These are phyloP conservation scores for Batrachochytrium dendrobatidis DNA, from an alignment of 371 early-diverging fungal species.

Conservation along the genomic window DNA sequence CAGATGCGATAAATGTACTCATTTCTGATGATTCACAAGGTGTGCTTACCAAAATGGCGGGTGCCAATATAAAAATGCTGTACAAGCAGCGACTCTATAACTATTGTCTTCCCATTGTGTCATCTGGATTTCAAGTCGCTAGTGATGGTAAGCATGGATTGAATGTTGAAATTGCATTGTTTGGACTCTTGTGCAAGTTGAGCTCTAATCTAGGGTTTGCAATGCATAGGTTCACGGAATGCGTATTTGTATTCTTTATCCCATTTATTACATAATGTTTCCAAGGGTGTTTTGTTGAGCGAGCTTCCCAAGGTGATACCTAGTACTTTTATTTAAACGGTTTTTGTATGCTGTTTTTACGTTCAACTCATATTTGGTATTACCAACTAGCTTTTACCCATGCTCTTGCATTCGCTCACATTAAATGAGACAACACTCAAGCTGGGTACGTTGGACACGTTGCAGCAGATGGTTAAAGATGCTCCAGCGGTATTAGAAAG, in stretches of 20 bases:
- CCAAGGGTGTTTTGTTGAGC: slow-evolving; percentile 69
- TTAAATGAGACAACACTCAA: slow-evolving; percentile 51
- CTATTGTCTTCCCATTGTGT: slow-evolving; percentile 52
- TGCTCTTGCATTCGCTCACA: slow-evolving; percentile 39
- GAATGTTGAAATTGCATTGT: too few relatives aligned
- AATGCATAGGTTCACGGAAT: too few relatives aligned
- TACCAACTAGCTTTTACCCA: slow-evolving; percentile 54
- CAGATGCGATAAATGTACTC: slow-evolving; percentile 60
- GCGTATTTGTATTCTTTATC: slow-evolving; percentile 74
- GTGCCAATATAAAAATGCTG: slow-evolving; percentile 48
- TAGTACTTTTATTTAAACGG: slow-evolving; percentile 16
- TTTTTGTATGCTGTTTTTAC: slow-evolving; percentile 3
- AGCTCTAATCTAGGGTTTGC: too few relatives aligned
- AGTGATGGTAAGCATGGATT: slow-evolving; percentile 28
- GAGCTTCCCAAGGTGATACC: slow-evolving; percentile 60
- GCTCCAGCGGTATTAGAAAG: slow-evolving; percentile 49
- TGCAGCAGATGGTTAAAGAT: slow-evolving; percentile 53
- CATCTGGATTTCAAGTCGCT: slow-evolving; percentile 51
- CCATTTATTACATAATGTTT: slow-evolving; percentile 68
- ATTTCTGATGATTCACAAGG: slow-evolving; percentile 48
- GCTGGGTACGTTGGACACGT: slow-evolving; percentile 67
- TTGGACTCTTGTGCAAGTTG: too few relatives aligned
- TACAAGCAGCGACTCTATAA: slow-evolving; percentile 61
- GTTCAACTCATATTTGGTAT: slow-evolving; percentile 9
- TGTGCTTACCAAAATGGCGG: slow-evolving; percentile 60